Conservation (phyloP, 257 asterid genomes). For the Plantago major region DNA sequence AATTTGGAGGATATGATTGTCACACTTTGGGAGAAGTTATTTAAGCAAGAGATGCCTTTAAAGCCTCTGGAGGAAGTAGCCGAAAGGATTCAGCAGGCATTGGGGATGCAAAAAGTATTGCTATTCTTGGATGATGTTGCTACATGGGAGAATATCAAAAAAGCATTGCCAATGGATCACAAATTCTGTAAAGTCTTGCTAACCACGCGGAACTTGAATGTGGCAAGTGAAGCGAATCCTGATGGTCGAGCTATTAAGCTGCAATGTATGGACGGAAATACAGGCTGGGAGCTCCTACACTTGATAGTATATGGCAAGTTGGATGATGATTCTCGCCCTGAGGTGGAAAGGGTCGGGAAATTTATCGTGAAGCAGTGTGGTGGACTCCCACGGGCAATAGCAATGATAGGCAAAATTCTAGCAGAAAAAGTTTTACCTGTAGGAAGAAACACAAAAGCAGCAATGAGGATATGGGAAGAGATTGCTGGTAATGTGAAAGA, state of each 20-base stretch:
- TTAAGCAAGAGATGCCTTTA: not conserved
- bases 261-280: conserved; percentile 10
- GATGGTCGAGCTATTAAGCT: conserved; percentile 14
- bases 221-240: conserved; percentile 20
- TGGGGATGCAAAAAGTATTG: conserved; percentile 20
- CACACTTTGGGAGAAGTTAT: conserved; percentile 3
- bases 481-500: not conserved
- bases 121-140: conserved; percentile 36
- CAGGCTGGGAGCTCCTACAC: conserved; percentile 24
- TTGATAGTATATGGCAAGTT: conserved; percentile 24
- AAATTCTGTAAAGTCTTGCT: conserved; percentile 27
- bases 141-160: conserved; percentile 24
- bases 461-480: conserved; percentile 1
- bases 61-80: conserved; percentile 15
- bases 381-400: conserved; percentile 30
- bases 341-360: conserved; percentile 13
- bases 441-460: not conserved
- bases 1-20: conserved; percentile 16
- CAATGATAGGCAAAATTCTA: conserved; percentile 5
- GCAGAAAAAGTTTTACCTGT: not conserved
- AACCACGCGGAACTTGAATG: conserved; percentile 25
- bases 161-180: conserved; percentile 19
- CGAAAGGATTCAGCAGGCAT: not conserved
- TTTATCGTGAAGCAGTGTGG: conserved; percentile 22
- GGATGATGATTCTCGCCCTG: conserved; percentile 7